Base-by-base conservation (phyloP, 2,329 filamentous ascomycete genomes). In the Penicillium psychrosexuale region DNA sequence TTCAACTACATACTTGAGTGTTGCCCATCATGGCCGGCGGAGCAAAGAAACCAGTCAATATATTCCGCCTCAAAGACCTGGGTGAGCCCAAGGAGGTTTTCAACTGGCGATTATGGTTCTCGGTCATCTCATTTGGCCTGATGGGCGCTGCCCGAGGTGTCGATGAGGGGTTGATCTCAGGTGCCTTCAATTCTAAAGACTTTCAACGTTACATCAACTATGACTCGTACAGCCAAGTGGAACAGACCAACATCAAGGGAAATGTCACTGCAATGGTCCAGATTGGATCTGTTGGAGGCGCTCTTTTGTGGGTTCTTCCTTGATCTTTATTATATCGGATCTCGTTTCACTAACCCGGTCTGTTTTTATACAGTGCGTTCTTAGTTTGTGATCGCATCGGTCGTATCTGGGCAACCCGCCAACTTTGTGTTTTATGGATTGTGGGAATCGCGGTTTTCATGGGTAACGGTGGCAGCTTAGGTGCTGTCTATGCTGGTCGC, bases 221-320 rank as follows among this genome's bases (percentile, higher is more conserved):
- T 58, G 72, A 77, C 6, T 75, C 77, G 2, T 84, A 85, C 64
- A 76, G 72, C 43, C 63, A 72, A 0, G 75, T 79, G 4, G 78
- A 83, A 44, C 77, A 82, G 66, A 85, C 87, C 57, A 85, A 89
- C 69, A 85, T 87, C 74, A 85, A 88, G 72, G 85, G 82, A 62
- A 92, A 92, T 70, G 87, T 92, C 52, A 87, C 88, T 1, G 83
- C 87, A 45, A 92, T 92, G 89, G 89, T 92, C 0, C 89, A 91
- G 72, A 84, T 91, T 64, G 89, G 89, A 24, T 88, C 84, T 24
- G 87, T 92, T 30, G 84, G 78, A 4, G 89, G 89, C 40, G 86
- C 88, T 30, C 77, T 90, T 31, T 79, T 87, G 77, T 79, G 66
- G 59, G 75, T 68, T 19, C 66, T 11, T 36, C 5, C 12, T 38